phyloP scores from a whole-genome alignment of 2,329 filamentous ascomycete genomes.

The Botrytis pseudocinerea region DNA sequence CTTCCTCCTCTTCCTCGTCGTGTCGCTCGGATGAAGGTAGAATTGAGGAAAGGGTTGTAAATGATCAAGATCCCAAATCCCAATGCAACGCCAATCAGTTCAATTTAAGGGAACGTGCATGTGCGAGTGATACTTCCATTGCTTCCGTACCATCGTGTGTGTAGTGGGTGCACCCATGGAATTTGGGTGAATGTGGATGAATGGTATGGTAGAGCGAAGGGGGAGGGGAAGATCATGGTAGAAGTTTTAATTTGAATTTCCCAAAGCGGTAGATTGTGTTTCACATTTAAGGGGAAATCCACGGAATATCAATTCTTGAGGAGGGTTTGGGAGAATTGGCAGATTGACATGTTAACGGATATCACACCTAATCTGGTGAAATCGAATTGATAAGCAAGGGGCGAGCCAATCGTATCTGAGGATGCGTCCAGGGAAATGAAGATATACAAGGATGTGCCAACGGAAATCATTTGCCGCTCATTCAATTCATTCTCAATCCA shows the following conservation, averaged over 20 bases:
- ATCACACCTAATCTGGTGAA: neutral
- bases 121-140: neutral
- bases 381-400: neutral
- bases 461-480: slow-evolving; percentile 1
- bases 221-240: neutral
- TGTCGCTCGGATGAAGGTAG: neutral
- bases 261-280: neutral
- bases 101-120: slow-evolving; percentile 1
- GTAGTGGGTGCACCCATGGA: neutral
- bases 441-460: neutral
- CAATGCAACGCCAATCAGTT: neutral
- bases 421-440: neutral
- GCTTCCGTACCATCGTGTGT: neutral
- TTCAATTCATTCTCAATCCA: neutral
- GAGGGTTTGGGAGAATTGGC: neutral
- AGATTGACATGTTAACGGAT: neutral
- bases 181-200: neutral
- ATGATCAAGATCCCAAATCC: neutral
- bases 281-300: slow-evolving; percentile 7
- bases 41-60: neutral
- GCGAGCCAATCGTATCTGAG: neutral
- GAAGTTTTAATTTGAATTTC: neutral
- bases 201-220: neutral
- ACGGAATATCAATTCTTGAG: neutral
- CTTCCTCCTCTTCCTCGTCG: neutral